Evolutionary conservation across 2,329 filamentous ascomycete genomes (phyloP), one percentile per base, ranked within the genome.

Genomic region (Fusarium sp.): DNA sequence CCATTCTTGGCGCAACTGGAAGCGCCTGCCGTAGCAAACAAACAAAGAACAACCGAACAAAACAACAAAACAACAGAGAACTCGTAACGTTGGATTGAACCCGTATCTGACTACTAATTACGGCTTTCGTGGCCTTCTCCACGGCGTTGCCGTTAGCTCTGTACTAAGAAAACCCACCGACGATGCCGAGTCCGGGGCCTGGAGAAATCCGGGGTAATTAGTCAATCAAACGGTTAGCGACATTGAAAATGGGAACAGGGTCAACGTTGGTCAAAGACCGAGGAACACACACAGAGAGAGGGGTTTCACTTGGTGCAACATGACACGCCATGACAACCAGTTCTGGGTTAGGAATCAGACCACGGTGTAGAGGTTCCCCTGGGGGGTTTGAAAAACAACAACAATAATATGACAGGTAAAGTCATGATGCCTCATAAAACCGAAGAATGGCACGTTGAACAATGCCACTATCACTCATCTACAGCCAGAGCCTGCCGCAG

Each of bases 201-300:
- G 61, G 51, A 66, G 56, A 62, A 68, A 69, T 57, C 61, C 61
- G 65, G 65, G 65, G 65, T 50, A 68, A 51, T 48, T 50, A 43
- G 62, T 58, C 26, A 59, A 49, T 48, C 19, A 33, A 54, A 17
- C 35, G 17, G 35, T 9, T n/a, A 37, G 35, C 35, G n/a, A 37
- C 17, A 14, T 19, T 35, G 33, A 35, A 35, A 30, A 30, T 13
- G 28, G 10, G 28, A 30, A 30, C 28, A 30, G 28, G 28, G 28
- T 30, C 26, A 26, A 26, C 26, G 26, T 26, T 26, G 7, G 26
- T 9, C 28, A 30, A 30, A 30, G 28, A 30, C 28, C 28, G 28
- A 30, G 28, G 28, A 13, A 30, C 10, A 30, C 28, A 30, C 15
- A 8, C 15, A n/a, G 35, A 37, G 35, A 19, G 35, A n/a, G 35